Evolutionary conservation across 1,139 yeast genomes (phyloP), one percentile per base, ranked within the genome.

Genomic region (Nakaseomyces kungkrabaensis): DNA sequence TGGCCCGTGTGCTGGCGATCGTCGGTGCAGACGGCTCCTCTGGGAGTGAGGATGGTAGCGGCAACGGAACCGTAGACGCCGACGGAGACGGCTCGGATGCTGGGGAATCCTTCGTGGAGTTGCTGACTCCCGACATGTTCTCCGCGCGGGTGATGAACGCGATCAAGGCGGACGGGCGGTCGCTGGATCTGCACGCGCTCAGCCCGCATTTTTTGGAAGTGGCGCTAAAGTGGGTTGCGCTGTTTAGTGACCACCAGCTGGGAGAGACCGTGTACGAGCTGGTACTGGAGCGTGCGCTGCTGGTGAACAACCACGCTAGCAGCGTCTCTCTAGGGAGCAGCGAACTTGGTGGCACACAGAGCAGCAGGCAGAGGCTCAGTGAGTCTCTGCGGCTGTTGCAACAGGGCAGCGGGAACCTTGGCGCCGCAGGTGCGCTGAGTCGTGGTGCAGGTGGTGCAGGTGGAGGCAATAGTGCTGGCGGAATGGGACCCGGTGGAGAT

Each of bases 1-100:
- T 92, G 45, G 95, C 96, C 0, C 82, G 81, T 55, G 77, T 85
- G 4, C 69, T 92, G 42, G 96, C 95, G 1, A 72, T 75, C 38
- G 74, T 78, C 42, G 72, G 70, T 65, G 59, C 56, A 36, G 57
- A 55, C 37, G 34, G 13, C 31, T 29, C 31, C 9, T 6, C 31
- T 29, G 24, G 25, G 31, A 13, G 13, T 46, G 47, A 31, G 13
- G 22, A 17, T 22, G 43, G 27, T 3, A 40, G 38, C n/a, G 43
- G n/a, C 4, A 29, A 38, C 54, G 72, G 67, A 22, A 71, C 52
- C 9, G 55, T 48, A 11, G 59, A 56, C 5, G 59, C 61, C 5
- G 56, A 53, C 5, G 65, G 66, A 25, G 70, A 71, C 9, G 68
- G 75, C 7, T 37, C 9, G 8, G 11, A n/a, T 34, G n/a, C 37